phyloP scores from a whole-genome alignment of 768 basidiomycete genomes.

The Hydnomerulius pinastri region DNA sequence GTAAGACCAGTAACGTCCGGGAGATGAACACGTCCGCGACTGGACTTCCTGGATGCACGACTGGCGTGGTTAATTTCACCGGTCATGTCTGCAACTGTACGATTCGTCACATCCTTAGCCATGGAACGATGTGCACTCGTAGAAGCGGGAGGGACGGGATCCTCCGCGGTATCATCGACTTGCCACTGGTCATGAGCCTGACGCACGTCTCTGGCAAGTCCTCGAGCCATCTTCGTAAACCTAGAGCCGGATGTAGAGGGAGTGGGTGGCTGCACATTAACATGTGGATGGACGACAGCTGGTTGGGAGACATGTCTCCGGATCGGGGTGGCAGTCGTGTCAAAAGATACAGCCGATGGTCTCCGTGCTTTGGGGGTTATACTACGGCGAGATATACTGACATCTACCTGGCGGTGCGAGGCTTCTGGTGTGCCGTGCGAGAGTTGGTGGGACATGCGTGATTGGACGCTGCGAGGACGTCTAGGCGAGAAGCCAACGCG shows the following conservation, averaged over 20 bases:
- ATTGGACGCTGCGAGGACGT: constrained; percentile 57
- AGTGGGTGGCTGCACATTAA: constrained; percentile 60
- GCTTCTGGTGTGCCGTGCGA: constrained; percentile 11
- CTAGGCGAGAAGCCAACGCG: constrained; percentile 74
- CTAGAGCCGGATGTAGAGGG: constrained; percentile 56
- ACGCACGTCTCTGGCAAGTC: constrained; percentile 56
- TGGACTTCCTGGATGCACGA: constrained; percentile 21
- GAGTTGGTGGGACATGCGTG: constrained; percentile 23
- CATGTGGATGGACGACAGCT: constrained; percentile 43
- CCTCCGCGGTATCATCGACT: constrained; percentile 6
- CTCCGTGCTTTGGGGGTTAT: constrained; percentile 38
- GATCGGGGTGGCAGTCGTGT: constrained; percentile 25
- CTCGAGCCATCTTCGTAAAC: constrained; percentile 61
- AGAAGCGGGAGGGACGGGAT: not conserved
- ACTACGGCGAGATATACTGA: constrained; percentile 17
- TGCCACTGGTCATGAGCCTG: constrained; percentile 34
- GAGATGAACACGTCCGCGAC: constrained; percentile 52
- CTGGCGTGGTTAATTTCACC: constrained; percentile 9
- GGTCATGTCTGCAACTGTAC: constrained; percentile 14
- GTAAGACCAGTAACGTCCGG: constrained; percentile 88
- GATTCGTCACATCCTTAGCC: constrained; percentile 31
- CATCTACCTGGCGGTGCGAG: constrained; percentile 17
- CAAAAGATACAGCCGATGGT: constrained; percentile 29
- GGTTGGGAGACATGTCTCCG: constrained; percentile 27
- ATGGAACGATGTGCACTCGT: constrained; percentile 4